These are phyloP conservation scores for Bifiguratus adelaidae DNA, from an alignment of 192 early-diverging fungal species.

Conservation along the genomic window DNA sequence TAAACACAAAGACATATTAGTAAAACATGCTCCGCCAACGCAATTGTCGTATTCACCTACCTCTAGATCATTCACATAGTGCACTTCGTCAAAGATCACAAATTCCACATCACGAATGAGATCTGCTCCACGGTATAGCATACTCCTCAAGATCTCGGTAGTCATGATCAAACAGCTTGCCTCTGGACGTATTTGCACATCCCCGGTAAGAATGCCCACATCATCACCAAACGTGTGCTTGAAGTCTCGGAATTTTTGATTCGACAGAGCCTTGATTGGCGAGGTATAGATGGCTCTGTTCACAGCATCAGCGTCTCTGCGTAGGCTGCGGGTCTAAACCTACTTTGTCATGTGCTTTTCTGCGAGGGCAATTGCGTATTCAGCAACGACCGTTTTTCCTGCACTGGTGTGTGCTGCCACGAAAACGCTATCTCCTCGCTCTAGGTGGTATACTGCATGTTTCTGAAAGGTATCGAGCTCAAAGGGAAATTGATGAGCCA, in stretches of 20 bases:
- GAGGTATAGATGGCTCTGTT: constrained; percentile 89
- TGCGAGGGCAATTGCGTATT: constrained; percentile 93
- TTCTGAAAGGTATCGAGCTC: constrained; percentile 98
- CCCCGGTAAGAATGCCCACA: constrained; percentile 96
- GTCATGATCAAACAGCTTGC: constrained; percentile 98
- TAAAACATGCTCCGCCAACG: neutral
- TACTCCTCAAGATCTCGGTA: constrained; percentile 93
- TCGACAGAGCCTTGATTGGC: constrained; percentile 97
- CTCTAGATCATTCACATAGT: constrained; percentile 95
- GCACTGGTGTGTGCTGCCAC: constrained; percentile 98
- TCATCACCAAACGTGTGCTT: constrained; percentile 74
- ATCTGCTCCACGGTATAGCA: constrained; percentile 97
- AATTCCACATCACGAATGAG: constrained; percentile 96
- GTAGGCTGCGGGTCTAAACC: neutral
- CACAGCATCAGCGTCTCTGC: neutral
- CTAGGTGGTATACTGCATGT: constrained; percentile 91
- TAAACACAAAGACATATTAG: constrained; percentile 7
- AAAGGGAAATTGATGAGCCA: constrained; percentile 85
- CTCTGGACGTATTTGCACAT: constrained; percentile 93
- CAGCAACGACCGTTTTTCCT: constrained; percentile 97
- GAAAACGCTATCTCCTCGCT: constrained; percentile 92
- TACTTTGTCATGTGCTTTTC: constrained; percentile 86
- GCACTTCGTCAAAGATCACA: constrained; percentile 99
- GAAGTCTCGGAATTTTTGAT: constrained; percentile 99
- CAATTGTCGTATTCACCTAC: constrained; percentile 16